Evolutionary conservation across 2,329 filamentous ascomycete species (phyloP).

Genomic region (Colletotrichum aenigma): DNA sequence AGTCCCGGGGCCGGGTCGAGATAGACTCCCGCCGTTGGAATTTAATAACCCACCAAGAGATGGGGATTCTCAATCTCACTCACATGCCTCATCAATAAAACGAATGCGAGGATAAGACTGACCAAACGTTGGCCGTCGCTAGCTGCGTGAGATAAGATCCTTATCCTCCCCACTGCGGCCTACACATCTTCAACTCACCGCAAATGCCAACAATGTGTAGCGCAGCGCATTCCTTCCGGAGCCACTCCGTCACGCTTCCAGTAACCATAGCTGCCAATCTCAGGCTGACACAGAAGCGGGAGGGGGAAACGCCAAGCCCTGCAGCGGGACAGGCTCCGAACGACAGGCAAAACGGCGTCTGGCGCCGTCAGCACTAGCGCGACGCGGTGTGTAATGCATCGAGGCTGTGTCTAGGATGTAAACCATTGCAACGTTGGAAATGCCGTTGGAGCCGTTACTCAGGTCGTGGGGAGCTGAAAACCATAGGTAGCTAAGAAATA

Average conservation of each 20-base stretch:
- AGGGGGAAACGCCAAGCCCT: neutral
- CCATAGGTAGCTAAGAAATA: neutral
- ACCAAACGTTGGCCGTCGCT: neutral
- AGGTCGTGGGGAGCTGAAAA: neutral
- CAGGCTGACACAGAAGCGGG: neutral
- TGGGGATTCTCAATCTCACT: neutral
- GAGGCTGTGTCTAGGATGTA: neutral
- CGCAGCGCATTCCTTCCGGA: neutral
- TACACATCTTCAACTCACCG: neutral
- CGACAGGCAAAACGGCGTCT: neutral
- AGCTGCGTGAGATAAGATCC: neutral
- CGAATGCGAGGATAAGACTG: too few relatives aligned
- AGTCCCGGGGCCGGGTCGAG: neutral
- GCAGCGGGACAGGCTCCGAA: neutral
- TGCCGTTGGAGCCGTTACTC: neutral
- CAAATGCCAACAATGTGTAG: accelerated
- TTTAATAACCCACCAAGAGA: accelerated
- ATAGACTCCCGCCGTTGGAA: neutral
- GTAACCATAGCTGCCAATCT: neutral
- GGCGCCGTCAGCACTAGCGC: neutral
- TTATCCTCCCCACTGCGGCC: neutral
- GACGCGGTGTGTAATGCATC: neutral
- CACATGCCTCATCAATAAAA: neutral
- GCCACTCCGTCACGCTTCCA: neutral
- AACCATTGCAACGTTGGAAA: neutral